Base-by-base conservation (phyloP, 1,284 basidiomycete species). In the Boletellus deceptivus region DNA sequence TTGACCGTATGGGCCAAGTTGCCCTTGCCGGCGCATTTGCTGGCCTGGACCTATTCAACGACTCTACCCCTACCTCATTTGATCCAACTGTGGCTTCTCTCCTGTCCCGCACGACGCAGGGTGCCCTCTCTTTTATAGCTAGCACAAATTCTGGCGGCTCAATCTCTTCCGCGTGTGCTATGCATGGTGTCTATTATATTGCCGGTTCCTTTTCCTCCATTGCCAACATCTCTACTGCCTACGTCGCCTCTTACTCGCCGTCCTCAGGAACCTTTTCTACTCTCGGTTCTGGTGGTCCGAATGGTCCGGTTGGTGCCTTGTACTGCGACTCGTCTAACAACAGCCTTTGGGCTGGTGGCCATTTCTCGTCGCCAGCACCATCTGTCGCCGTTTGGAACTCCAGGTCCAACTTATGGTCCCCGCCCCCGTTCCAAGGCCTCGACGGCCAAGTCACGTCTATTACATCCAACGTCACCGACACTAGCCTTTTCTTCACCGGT, bases 1-100 rank as follows among this genome's bases (percentile, higher is more conserved):
- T 91, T 69, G 77, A 87, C 63, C 86, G 88, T 54, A 94, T 96
- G 89, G 93, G 93, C 56, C 84, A 77, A 50, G 93, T 97, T 51
- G 92, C 84, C 49, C 76, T 97, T 40, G 83, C 86, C 34, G 94
- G 94, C 49, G 78, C 89, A 17, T 98, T 97, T 67, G 80, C 87
- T 25, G 92, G 93, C 41, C 75, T 98, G 53, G 86, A 88, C 65
- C 71, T 93, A 48, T 85, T 88, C 73, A 75, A 81, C 62, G 80
- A 83, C 63, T 70, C 77, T 16, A 64, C 71, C 33, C 69, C 79
- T 52, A 61, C 78, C 56, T 67, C 81, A 29, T 84, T 88, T 67
- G 84, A 91, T 70, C 73, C 85, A 39, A 74, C 84, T 16, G 77
- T 80, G 39, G 80, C 88, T 22, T 83, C 87, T 42, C 73, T 92